These are phyloP conservation scores for Colletotrichum camelliae DNA, from an alignment of 2,329 filamentous ascomycete species.

Conservation along the genomic window DNA sequence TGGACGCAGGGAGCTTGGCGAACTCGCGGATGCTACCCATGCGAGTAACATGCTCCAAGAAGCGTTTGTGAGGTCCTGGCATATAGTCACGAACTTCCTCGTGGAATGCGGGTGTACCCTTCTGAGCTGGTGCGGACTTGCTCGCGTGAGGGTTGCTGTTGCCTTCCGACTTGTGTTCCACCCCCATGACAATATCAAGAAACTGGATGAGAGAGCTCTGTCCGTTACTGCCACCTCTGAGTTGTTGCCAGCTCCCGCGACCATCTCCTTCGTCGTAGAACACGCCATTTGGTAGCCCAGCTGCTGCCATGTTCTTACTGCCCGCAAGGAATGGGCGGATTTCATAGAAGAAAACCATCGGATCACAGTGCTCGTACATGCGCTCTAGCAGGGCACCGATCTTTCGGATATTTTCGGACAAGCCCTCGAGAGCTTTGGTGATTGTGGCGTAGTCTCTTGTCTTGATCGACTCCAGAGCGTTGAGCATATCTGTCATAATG, in stretches of 20 bases:
- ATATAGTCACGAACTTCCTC: conserved; percentile 86
- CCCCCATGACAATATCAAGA: conserved; percentile 84
- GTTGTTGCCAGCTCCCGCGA: conserved; percentile 72
- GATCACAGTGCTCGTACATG: conserved; percentile 91
- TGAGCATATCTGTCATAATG: conserved; percentile 78
- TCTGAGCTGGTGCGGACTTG: not conserved
- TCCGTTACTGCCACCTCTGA: conserved; percentile 90
- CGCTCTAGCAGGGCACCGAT: conserved; percentile 72
- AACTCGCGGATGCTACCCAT: conserved; percentile 79
- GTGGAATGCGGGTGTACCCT: conserved; percentile 46
- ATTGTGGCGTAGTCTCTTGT: conserved; percentile 65
- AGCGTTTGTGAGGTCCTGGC: conserved; percentile 82
- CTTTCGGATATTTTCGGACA: conserved; percentile 72
- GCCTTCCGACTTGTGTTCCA: conserved; percentile 69
- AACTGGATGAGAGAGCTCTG: conserved; percentile 94
- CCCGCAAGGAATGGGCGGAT: conserved; percentile 90
- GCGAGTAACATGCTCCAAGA: conserved; percentile 72
- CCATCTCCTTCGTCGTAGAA: conserved; percentile 80
- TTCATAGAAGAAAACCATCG: conserved; percentile 85
- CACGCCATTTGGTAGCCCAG: conserved; percentile 82
- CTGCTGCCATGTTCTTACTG: conserved; percentile 88
- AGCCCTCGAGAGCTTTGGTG: conserved; percentile 64
- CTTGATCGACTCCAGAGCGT: conserved; percentile 74
- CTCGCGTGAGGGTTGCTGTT: conserved; percentile 31
- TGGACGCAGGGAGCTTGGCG: conserved; percentile 60